Percentiles rank a stretch among this genome's conserved stretches.
phyloP scores from a whole-genome alignment of 225 moss, liverwort and hornwort species.

The Anthoceros angustus region DNA sequence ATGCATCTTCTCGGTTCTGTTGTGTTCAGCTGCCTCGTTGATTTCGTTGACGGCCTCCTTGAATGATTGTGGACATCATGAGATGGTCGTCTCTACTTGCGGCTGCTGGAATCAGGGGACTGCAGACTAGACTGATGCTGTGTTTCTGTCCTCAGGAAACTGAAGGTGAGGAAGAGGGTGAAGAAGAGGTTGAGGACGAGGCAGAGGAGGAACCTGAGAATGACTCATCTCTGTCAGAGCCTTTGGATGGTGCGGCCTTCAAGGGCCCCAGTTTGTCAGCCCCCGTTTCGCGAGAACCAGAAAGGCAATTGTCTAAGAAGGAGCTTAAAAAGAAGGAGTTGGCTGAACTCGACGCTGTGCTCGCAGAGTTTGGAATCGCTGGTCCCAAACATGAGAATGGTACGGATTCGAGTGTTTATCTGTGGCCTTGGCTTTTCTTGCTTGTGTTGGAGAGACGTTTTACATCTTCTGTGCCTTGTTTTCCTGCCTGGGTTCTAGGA shows the following conservation, averaged over 20 bases:
- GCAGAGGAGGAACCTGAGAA: constrained; percentile 10
- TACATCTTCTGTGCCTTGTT: too few relatives aligned
- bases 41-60: too few relatives aligned
- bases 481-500: neutral
- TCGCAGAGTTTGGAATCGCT: constrained; percentile 33
- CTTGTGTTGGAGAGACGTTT: neutral
- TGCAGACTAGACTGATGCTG: neutral
- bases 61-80: too few relatives aligned
- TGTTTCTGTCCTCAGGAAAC: constrained; percentile 21
- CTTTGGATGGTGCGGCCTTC: neutral
- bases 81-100: too few relatives aligned
- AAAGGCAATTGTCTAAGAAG: constrained; percentile 40
- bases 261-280: constrained; percentile 16
- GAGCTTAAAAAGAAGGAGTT: constrained; percentile 48
- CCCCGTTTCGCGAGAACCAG: constrained; percentile 31
- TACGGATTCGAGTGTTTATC: constrained; percentile 9
- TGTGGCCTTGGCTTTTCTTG: neutral
- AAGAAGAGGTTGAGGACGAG: constrained; percentile 24
- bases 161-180: constrained; percentile 43
- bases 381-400: constrained; percentile 38
- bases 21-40: too few relatives aligned
- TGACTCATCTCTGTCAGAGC: constrained; percentile 1
- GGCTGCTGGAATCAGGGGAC: too few relatives aligned
- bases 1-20: too few relatives aligned
- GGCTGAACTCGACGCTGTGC: constrained; percentile 41